Base-by-base conservation (phyloP, 768 basidiomycete species). In the Lactarius evosmus region DNA sequence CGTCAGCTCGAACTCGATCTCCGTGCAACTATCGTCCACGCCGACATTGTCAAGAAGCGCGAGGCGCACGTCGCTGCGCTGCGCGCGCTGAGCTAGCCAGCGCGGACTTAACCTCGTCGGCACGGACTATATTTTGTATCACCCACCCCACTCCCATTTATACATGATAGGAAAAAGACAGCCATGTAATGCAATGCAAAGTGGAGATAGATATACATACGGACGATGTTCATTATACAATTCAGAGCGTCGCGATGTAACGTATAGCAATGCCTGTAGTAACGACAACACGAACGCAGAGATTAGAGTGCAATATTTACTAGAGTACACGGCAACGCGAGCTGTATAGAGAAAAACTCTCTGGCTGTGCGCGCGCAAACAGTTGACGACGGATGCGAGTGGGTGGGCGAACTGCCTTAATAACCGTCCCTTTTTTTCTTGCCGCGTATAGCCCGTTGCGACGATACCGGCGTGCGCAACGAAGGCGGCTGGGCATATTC, bases 1-100 rank as follows among this genome's bases (percentile, higher is more conserved):
- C 16, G 34, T 3, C 66, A 88, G 86, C 70, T 81, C 46, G 87
- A 88, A 69, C 71, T 72, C 2, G 87, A 89, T 27, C 75, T 88
- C 17, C 78, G 85, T 40, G 64, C 75, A 32, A 74, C 76, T 19
- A 72, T 88, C 38, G 66, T 78, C 7, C 83, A 85, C 67, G 69
- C 74, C 3, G 87, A 89, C 57, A 75, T 89, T 55, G 74, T 79
- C 32, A 79, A 77, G 62, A 82, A 79, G 65, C 79, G 84, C 29
- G 76, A 81, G 14, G 70, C 72, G 5, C 86, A 88, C 69, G 79
- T 82, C 25, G 72, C 75, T 38, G 74, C 72, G 40, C 73, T 87
- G 60, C 74, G 72, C 64, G 63, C 63, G 36, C 44, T 69, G 17
- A 68, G 54, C 34, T n/a, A 65, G 63, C n/a, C 4, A 29, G 29